phyloP scores from a whole-genome alignment of 768 basidiomycete species.

The Mycena maculata region DNA sequence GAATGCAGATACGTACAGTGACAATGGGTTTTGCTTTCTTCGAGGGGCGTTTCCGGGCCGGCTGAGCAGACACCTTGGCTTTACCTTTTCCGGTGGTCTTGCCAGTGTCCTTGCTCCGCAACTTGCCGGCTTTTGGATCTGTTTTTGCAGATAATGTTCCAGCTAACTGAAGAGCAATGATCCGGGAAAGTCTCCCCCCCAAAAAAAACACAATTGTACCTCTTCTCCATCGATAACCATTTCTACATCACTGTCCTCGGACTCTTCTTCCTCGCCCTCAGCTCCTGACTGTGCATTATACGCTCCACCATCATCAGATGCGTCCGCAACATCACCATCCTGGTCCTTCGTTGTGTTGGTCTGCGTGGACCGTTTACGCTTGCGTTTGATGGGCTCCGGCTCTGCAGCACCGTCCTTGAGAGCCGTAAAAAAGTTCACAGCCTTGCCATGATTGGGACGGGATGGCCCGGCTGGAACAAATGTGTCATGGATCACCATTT shows the following conservation, averaged over 20 bases:
- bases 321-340: neutral
- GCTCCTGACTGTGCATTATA: neutral
- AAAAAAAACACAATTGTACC: neutral
- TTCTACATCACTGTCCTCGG: neutral
- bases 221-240: neutral
- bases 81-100: neutral
- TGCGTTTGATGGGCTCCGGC: neutral
- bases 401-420: conserved; percentile 2
- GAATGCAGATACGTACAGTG: neutral
- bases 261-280: neutral
- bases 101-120: neutral
- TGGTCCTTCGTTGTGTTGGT: neutral
- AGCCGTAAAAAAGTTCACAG: neutral
- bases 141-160: conserved; percentile 6
- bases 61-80: neutral
- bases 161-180: neutral
- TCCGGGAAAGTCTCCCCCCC: neutral
- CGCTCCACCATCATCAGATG: neutral
- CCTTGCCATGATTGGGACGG: neutral
- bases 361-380: neutral
- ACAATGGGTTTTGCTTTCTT: conserved; percentile 2
- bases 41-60: neutral
- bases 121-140: conserved; percentile 7
- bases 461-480: neutral
- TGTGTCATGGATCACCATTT: neutral